Conservation (phyloP, 257 asterid genomes). For the Jaltomata sinuosa region DNA sequence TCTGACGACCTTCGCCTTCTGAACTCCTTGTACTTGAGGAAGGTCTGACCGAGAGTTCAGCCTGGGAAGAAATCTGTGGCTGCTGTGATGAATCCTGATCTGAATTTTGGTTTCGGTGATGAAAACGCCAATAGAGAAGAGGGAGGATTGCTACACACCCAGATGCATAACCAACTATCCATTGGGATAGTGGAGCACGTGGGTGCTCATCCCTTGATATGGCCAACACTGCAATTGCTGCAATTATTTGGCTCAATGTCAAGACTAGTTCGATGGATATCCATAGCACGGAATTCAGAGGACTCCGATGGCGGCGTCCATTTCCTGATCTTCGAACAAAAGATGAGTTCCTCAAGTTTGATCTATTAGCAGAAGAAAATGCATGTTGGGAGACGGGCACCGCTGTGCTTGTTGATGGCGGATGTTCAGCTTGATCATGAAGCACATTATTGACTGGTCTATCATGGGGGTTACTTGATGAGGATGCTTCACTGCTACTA, state of each 20-base stretch:
- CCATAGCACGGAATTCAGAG: conserved; percentile 78
- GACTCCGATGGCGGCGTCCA: conserved; percentile 67
- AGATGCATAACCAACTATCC: conserved; percentile 88
- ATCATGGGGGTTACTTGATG: conserved; percentile 45
- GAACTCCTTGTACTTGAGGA: conserved; percentile 40
- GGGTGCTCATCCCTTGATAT: conserved; percentile 75
- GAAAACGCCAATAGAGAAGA: conserved; percentile 83
- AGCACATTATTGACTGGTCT: conserved; percentile 32
- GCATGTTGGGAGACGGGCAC: conserved; percentile 43
- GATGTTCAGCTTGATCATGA: conserved; percentile 43
- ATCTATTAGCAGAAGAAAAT: conserved; percentile 37
- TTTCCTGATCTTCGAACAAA: conserved; percentile 57
- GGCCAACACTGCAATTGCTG: conserved; percentile 66
- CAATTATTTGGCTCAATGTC: conserved; percentile 76
- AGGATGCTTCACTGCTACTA: conserved; percentile 44
- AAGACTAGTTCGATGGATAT: conserved; percentile 67
- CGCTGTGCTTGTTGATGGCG: conserved; percentile 53
- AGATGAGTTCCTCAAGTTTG: conserved; percentile 55
- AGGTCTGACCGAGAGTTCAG: conserved; percentile 29
- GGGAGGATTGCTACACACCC: conserved; percentile 86
- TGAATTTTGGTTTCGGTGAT: conserved; percentile 57
- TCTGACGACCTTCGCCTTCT: conserved; percentile 43
- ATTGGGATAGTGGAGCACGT: conserved; percentile 59
- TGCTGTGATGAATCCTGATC: conserved; percentile 61
- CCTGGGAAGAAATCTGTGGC: conserved; percentile 37